phyloP scores from a whole-genome alignment of 2,329 filamentous ascomycete species.

The Xylaria sp. region DNA sequence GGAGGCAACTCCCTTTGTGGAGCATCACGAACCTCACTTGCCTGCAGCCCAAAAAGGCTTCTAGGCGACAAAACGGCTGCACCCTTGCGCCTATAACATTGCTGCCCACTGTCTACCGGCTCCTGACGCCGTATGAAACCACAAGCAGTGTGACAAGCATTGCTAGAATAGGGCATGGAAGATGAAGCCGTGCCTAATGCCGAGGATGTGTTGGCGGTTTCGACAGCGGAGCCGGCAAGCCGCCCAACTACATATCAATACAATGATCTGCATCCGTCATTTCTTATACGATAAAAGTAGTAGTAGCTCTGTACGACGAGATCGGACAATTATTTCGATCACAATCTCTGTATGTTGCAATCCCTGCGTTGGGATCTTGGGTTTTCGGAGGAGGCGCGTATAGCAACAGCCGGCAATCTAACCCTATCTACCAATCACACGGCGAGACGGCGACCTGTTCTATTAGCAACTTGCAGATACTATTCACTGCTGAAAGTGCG shows the following conservation, averaged over 20 bases:
- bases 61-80: neutral
- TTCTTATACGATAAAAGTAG: neutral
- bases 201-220: neutral
- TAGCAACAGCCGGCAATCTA: neutral
- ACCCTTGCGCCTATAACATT: too few species aligned
- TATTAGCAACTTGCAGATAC: neutral
- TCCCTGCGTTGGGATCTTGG: neutral
- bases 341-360: slow-evolving; percentile 1
- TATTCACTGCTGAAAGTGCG: neutral
- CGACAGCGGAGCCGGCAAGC: neutral
- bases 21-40: slow-evolving; percentile 13
- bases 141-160: neutral
- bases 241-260: neutral
- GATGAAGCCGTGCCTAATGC: neutral
- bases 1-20: slow-evolving; percentile 2
- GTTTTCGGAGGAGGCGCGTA: neutral
- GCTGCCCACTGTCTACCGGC: neutral
- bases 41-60: neutral
- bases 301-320: neutral
- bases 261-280: neutral
- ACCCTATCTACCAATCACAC: neutral
- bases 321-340: neutral
- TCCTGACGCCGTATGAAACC: neutral
- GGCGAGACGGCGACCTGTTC: neutral
- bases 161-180: neutral